Evolutionary conservation across 495 filamentous ascomycete genomes (phyloP).

Genomic region (Oidiodendron maius): DNA sequence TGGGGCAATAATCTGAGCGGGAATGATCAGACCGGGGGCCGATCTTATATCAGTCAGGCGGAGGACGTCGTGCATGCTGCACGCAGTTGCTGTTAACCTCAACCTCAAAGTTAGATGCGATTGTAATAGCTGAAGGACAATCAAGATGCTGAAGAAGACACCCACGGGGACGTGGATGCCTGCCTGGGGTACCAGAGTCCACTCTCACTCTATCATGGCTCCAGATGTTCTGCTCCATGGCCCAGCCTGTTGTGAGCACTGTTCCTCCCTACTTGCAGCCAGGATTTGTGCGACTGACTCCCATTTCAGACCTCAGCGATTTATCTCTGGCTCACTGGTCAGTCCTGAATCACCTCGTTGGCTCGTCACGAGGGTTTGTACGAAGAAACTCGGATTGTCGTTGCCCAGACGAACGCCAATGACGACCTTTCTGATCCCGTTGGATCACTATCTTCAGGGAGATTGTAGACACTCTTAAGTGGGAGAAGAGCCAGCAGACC

Average conservation of each 20-base stretch:
- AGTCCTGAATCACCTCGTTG: slow-evolving; percentile 54
- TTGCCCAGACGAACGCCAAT: slow-evolving; percentile 43
- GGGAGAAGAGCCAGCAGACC: slow-evolving; percentile 28
- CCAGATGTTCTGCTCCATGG: slow-evolving; percentile 39
- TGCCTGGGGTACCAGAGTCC: slow-evolving; percentile 41
- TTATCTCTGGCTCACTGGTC: slow-evolving; percentile 9
- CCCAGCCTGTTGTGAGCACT: slow-evolving; percentile 35
- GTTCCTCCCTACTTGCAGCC: neutral
- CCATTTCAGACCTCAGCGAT: neutral
- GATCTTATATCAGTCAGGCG: no score
- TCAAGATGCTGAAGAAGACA: slow-evolving; percentile 30
- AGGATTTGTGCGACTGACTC: slow-evolving; percentile 1
- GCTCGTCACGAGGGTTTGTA: slow-evolving; percentile 42
- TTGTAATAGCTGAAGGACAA: no score
- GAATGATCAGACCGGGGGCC: no score
- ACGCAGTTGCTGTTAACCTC: no score
- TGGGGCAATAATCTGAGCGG: no score
- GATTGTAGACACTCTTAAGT: slow-evolving; percentile 43
- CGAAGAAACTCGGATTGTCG: slow-evolving; percentile 36
- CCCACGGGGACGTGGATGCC: slow-evolving; percentile 44
- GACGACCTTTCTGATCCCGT: slow-evolving; percentile 34
- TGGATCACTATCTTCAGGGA: slow-evolving; percentile 30
- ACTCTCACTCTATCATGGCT: slow-evolving; percentile 33
- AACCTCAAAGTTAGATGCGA: no score
- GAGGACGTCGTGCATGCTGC: no score